These are phyloP conservation scores for Diaporthe longicolla DNA, from an alignment of 2,329 filamentous ascomycete genomes.

Conservation along the genomic window DNA sequence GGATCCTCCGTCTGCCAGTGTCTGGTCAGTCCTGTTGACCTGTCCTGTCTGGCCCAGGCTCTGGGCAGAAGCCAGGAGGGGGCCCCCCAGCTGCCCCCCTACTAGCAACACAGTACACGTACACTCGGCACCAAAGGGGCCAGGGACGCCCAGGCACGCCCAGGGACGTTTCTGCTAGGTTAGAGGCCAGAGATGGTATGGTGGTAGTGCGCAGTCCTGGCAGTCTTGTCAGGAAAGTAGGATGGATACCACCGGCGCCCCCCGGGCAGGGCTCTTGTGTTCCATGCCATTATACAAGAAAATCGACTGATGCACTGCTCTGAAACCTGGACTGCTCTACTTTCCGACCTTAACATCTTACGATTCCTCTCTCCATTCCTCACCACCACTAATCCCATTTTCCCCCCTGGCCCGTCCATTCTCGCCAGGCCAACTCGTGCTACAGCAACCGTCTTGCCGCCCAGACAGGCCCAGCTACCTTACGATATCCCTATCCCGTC, in stretches of 20 bases:
- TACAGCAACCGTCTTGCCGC: slow-evolving; percentile 22
- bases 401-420: slow-evolving; percentile 19
- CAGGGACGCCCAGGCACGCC: no score
- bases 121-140: not conserved
- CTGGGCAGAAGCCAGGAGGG: slow-evolving; percentile 21
- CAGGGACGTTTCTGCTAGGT: not conserved
- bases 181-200: no score
- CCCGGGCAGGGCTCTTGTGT: slow-evolving; percentile 27
- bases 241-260: slow-evolving; percentile 30
- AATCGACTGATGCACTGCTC: slow-evolving; percentile 31
- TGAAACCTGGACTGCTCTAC: slow-evolving; percentile 19
- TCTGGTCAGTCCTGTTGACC: not conserved
- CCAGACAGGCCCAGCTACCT: slow-evolving; percentile 20
- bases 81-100: slow-evolving; percentile 15
- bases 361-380: slow-evolving; percentile 28
- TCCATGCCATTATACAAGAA: slow-evolving; percentile 25
- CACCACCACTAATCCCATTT: slow-evolving; percentile 28
- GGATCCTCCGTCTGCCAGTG: not conserved
- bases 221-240: not conserved
- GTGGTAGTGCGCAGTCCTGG: no score
- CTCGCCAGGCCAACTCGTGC: slow-evolving; percentile 33
- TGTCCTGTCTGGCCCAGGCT: not conserved
- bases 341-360: slow-evolving; percentile 30
- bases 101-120: slow-evolving; percentile 12
- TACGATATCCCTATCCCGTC: slow-evolving; percentile 8